Base-by-base conservation (phyloP, 1,284 basidiomycete species). In the Chalciporus sp. region DNA sequence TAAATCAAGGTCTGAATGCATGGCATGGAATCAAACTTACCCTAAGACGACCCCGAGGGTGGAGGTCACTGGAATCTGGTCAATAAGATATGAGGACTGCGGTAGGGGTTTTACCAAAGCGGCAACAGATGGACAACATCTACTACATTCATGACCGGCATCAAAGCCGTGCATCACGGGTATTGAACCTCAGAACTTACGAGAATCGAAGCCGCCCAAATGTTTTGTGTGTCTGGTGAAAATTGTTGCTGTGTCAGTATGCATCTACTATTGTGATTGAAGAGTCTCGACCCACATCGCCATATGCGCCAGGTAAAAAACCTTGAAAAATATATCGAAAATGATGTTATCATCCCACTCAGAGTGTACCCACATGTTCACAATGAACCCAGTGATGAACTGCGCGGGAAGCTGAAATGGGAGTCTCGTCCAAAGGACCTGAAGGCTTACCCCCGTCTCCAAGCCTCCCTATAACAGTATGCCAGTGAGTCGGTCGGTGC, bases 231-330 rank as follows among this genome's bases (percentile, higher is more conserved):
- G 27, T 14, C 39, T 37, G 23, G 5, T 6, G 28, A 47, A 23
- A 17, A 31, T 20, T 26, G 6, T n/a, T 6, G 14, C 3, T 5
- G 11, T 10, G 39, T 48, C 12, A 35, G 37, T 17, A 27, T 14
- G 28, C n/a, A n/a, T 9, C n/a, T n/a, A n/a, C n/a, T n/a, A n/a
- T n/a, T n/a, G 7, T 1, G 17, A 17, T 8, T 17, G n/a, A 9
- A 8, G 35, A 17, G 28, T 12, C 19, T n/a, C 9, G 4, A 37
- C 49, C 42, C 14, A 53, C 52, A 35, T 39, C 42, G 49, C 40
- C 29, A 40, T 40, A 53, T 31, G 7, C 53, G 53, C 33, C 33
- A 53, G 4, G 46, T 44, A 11, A 53, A 55, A n/a, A 19, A 55
- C 27, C 53, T 55, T 12, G 4, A 26, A 5, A 2, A 4, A 17